A percentile compares a stretch with the other conserved stretches of the same genome.
Evolutionary conservation across 225 moss, liverwort and hornwort genomes (phyloP).

Genomic region (Lunularia cruciata): DNA sequence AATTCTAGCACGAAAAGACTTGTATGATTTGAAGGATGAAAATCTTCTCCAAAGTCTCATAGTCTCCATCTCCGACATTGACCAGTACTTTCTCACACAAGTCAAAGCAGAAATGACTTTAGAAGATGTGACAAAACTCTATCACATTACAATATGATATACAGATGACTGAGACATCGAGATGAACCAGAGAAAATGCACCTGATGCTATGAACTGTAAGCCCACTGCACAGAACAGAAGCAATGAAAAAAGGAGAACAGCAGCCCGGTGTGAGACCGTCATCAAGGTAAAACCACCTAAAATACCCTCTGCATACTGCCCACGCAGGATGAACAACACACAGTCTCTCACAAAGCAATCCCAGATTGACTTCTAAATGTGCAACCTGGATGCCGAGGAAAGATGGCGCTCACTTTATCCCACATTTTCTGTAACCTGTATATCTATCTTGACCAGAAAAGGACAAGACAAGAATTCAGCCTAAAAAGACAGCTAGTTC

Average conservation of each 20-base stretch:
- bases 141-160: constrained; percentile 27
- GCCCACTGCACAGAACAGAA: constrained; percentile 23
- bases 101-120: constrained; percentile 1
- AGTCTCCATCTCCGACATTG: background rate
- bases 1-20: background rate
- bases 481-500: constrained; percentile 35
- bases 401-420: constrained; percentile 18
- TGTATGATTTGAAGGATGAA: no score
- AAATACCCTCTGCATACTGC: constrained; percentile 25
- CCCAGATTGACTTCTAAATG: constrained; percentile 22
- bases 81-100: background rate
- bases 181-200: constrained; percentile 10
- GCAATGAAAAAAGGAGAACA: constrained; percentile 20
- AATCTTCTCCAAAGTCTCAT: no score
- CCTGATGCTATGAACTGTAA: constrained; percentile 19
- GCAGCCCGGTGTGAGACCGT: constrained; percentile 25
- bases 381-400: constrained; percentile 16
- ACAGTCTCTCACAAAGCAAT: constrained; percentile 21
- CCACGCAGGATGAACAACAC: constrained; percentile 13
- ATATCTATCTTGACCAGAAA: constrained; percentile 32
- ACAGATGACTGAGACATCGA: constrained; percentile 20
- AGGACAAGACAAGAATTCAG: constrained; percentile 37
- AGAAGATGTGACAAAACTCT: constrained; percentile 14
- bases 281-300: constrained; percentile 28
- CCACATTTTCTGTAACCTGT: constrained; percentile 20